phyloP scores from a whole-genome alignment of 129 eudicot species.

The Artemisia annua region DNA sequence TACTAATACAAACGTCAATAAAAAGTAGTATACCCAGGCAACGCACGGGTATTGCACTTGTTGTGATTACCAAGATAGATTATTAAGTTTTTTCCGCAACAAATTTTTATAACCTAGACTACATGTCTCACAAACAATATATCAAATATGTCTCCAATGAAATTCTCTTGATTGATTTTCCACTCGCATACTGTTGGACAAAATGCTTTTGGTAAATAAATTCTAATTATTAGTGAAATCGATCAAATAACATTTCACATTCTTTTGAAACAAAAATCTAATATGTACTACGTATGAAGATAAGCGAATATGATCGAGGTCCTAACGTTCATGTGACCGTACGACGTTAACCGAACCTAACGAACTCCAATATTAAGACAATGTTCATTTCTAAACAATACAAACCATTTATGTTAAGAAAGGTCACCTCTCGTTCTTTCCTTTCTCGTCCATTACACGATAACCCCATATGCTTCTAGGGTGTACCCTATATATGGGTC shows the following conservation, averaged over 20 bases:
- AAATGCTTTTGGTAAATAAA: no score
- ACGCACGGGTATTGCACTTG: no score
- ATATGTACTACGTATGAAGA: neutral
- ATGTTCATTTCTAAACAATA: constrained; percentile 5
- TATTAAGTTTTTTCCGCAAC: no score
- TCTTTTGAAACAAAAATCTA: neutral
- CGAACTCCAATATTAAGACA: constrained; percentile 6
- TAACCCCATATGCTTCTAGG: neutral
- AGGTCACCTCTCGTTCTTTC: constrained; percentile 19
- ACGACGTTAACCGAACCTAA: constrained; percentile 23
- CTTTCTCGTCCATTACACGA: constrained; percentile 20
- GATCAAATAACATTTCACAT: neutral
- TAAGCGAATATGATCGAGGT: neutral
- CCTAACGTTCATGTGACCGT: neutral
- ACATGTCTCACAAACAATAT: no score
- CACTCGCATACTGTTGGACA: no score
- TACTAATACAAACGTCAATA: no score
- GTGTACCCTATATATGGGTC: constrained; percentile 1
- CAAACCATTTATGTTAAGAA: constrained; percentile 20
- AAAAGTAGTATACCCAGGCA: no score
- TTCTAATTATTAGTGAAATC: no score
- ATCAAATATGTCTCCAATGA: no score
- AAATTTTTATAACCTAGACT: no score
- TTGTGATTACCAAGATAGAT: no score
- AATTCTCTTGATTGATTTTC: no score